Evolutionary conservation across 2,329 filamentous ascomycete species (phyloP), one percentile per base, ranked within the genome.

Genomic region (Mariannaea sp.): DNA sequence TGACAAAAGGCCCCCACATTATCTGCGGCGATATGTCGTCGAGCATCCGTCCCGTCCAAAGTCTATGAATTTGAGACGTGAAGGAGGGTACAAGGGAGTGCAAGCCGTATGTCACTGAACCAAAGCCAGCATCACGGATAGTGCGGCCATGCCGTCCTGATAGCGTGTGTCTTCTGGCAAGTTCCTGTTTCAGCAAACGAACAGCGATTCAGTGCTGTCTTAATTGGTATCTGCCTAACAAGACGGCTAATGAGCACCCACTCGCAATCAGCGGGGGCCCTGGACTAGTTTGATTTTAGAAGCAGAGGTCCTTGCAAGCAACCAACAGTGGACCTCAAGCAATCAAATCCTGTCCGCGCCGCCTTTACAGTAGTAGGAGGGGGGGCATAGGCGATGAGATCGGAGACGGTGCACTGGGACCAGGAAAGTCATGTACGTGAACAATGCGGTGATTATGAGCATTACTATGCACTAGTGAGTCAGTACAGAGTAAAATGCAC

Each of bases 291-390:
- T 39, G 35, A 24, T 24, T 20, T 24, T n/a, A 13, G 30, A 54
- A 57, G 60, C 52, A 64, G 64, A 59, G 52, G 51, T 45, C 49
- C 27, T 38, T 56, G 47, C 55, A 61, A 43, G 53, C n/a, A 48
- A 52, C 54, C 29, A 53, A 24, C 42, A 60, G 56, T 57, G 56
- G 58, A 56, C 44, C 41, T 49, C 59, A 51, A 57, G 54, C 49
- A 59, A n/a, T 45, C 49, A 59, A 66, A 66, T 66, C 57, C 66
- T 60, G 64, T 54, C 58, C 61, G 52, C 27, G 55, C 16, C 56
- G n/a, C n/a, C n/a, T n/a, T n/a, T n/a, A n/a, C n/a, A n/a, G n/a
- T n/a, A n/a, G n/a, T n/a, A n/a, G 59, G 45, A 58, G 45, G 53
- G 42, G n/a, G n/a, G n/a, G n/a, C n/a, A n/a, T n/a, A 55, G 47